phyloP scores from a whole-genome alignment of 768 basidiomycete genomes.

The Chalciporus sphaerocephalus region DNA sequence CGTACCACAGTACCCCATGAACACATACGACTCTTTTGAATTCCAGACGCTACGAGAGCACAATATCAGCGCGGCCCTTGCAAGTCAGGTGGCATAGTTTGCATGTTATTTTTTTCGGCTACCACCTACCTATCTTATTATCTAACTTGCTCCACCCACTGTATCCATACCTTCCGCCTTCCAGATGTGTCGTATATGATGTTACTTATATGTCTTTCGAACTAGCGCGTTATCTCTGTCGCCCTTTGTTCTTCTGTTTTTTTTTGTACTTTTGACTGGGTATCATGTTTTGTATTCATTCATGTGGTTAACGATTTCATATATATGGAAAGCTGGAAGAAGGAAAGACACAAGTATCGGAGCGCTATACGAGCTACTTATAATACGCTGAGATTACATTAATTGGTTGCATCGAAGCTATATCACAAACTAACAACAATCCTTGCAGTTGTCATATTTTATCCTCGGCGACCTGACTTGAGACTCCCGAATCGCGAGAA shows the following conservation, averaged over 20 bases:
- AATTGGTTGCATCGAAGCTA: neutral
- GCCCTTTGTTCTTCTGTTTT: conserved; percentile 15
- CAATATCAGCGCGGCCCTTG: conserved; percentile 10
- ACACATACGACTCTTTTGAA: conserved; percentile 32
- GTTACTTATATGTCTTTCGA: conserved; percentile 11
- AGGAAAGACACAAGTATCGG: neutral
- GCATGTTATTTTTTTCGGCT: neutral
- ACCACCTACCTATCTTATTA: conserved; percentile 21
- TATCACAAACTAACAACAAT: neutral
- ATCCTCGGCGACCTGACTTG: conserved; percentile 44
- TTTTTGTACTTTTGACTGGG: conserved; percentile 11
- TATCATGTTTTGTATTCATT: conserved; percentile 18
- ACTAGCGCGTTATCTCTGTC: conserved; percentile 5
- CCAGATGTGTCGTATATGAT: conserved; percentile 2
- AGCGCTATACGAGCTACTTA: no score
- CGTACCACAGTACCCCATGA: conserved; percentile 11
- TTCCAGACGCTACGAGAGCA: conserved; percentile 32
- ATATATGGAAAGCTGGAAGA: conserved; percentile 4
- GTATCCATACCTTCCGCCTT: conserved; percentile 25
- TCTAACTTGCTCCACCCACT: conserved; percentile 19
- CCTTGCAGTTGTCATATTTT: neutral
- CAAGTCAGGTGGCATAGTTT: conserved; percentile 21
- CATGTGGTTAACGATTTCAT: conserved; percentile 9
- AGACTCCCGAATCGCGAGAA: conserved; percentile 76
- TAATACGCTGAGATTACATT: conserved; percentile 6